Evolutionary conservation across 257 asterid species (phyloP).

Genomic region (Anisodus acutangulus): DNA sequence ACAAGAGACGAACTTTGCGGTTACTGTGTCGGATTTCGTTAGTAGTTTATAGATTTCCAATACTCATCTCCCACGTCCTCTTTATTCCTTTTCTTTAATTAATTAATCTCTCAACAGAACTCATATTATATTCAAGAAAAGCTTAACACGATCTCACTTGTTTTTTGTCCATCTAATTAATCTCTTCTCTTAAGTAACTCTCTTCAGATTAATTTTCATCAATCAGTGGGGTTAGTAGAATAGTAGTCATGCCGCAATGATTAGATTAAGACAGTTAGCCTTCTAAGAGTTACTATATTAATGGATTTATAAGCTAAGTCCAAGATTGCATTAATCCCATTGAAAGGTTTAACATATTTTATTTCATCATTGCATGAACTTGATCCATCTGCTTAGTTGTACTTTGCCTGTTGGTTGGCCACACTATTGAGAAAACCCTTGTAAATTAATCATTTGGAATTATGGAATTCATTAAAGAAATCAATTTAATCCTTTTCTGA

Average conservation of each 20-base stretch:
- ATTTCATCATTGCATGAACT: conserved; percentile 51
- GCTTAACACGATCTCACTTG: conserved; percentile 57
- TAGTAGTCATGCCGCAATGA: conserved; percentile 31
- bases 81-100: conserved; percentile 41
- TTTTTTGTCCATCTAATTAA: conserved; percentile 25
- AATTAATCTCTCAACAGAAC: conserved; percentile 29
- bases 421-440: conserved; percentile 50
- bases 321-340: conserved; percentile 35
- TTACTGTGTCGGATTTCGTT: conserved; percentile 44
- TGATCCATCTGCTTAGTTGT: conserved; percentile 61
- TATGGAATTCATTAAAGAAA: conserved; percentile 39
- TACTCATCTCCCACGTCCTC: conserved; percentile 52
- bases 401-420: conserved; percentile 58
- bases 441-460: conserved; percentile 40
- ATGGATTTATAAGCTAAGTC: conserved; percentile 31
- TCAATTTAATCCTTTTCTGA: conserved; percentile 53
- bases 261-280: conserved; percentile 38
- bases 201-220: conserved; percentile 36
- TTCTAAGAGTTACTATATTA: background rate
- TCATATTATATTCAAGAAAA: conserved; percentile 25
- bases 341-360: conserved; percentile 26
- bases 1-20: conserved; percentile 45
- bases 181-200: conserved; percentile 37
- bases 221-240: conserved; percentile 37
- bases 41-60: conserved; percentile 32